phyloP scores from a whole-genome alignment of 2,329 filamentous ascomycete species.

The Trichoderma sp. region DNA sequence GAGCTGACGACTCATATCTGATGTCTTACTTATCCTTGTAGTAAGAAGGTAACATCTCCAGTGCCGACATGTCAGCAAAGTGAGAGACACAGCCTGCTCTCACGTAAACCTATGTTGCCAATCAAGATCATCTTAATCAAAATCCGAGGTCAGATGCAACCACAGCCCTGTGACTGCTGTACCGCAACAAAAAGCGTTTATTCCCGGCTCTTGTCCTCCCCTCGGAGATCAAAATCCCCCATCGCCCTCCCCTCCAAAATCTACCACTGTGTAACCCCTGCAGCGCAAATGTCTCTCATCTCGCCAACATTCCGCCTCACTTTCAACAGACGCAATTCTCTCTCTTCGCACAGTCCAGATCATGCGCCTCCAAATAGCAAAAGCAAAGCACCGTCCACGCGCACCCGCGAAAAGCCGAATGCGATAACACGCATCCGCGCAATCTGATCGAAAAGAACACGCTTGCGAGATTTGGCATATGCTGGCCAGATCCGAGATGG shows the following conservation, averaged over 20 bases:
- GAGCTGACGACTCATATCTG: neutral
- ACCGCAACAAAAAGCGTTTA: neutral
- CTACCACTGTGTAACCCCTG: neutral
- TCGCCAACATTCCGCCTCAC: neutral
- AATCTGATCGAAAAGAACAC: neutral
- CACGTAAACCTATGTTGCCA: neutral
- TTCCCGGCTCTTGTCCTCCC: neutral
- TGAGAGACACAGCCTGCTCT: neutral
- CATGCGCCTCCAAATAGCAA: neutral
- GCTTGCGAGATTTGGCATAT: neutral
- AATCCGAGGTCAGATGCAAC: neutral
- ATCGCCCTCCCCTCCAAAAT: neutral
- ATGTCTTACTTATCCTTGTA: neutral
- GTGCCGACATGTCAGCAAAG: neutral
- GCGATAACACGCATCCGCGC: neutral
- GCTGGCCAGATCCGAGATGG: neutral
- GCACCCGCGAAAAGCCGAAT: neutral
- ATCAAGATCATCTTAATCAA: neutral
- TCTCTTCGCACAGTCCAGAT: conserved; percentile 1
- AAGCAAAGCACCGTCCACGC: neutral
- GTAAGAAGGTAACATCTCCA: neutral
- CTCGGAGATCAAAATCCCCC: neutral
- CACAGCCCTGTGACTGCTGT: neutral
- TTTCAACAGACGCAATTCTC: neutral
- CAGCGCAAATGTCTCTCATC: neutral